A percentile compares a stretch with the other conserved stretches of the same genome.
These are phyloP conservation scores for Bruguiera hainesii DNA, from an alignment of 441 rosid genomes.

Conservation along the genomic window DNA sequence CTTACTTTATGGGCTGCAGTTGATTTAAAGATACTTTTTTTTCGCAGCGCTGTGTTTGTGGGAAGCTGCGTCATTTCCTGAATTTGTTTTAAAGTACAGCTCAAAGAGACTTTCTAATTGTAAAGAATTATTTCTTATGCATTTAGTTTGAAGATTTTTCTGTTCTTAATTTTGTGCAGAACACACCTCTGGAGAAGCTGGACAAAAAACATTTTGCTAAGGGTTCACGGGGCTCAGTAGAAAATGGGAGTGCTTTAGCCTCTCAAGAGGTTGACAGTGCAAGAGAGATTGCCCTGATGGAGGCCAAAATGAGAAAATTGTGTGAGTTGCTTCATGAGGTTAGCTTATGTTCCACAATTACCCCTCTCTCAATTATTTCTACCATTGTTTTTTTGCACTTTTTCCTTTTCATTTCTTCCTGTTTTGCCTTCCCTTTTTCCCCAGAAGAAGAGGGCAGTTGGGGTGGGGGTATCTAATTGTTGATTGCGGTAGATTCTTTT, in stretches of 20 bases:
- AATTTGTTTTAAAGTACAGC: background rate
- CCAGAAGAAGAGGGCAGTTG: too few species aligned
- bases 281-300: slow-evolving; percentile 73
- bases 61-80: slow-evolving; percentile 7
- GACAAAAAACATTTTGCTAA: slow-evolving; percentile 93
- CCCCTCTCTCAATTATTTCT: background rate
- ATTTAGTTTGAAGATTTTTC: slow-evolving; percentile 2
- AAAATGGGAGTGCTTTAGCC: slow-evolving; percentile 48
- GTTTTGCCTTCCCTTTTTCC: too few species aligned
- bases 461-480: too few species aligned
- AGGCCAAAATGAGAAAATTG: slow-evolving; percentile 67
- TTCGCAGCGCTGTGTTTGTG: background rate
- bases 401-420: background rate
- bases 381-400: background rate
- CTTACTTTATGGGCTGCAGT: background rate
- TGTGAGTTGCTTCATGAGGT: slow-evolving; percentile 81
- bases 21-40: background rate
- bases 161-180: slow-evolving; percentile 37
- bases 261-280: slow-evolving; percentile 40
- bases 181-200: slow-evolving; percentile 73
- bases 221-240: slow-evolving; percentile 44
- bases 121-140: background rate
- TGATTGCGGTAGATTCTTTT: too few species aligned
- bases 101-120: background rate
- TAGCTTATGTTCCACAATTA: slow-evolving; percentile 20